phyloP scores from a whole-genome alignment of 169 alveolate genomes.

The Toxoplasma gondii region DNA sequence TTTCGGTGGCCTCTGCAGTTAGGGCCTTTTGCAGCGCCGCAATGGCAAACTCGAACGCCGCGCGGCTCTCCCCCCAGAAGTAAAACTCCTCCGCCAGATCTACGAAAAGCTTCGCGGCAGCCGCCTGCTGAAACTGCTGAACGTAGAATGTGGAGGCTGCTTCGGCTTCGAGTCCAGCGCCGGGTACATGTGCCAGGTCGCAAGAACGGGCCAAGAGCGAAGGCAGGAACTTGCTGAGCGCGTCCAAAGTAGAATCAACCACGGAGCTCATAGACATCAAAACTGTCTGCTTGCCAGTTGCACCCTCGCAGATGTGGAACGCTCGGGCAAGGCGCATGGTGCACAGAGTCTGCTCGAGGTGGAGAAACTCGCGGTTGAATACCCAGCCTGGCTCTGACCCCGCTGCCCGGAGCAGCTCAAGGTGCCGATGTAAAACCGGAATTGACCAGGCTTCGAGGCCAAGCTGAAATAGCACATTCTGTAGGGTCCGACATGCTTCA shows the following conservation, averaged over 20 bases:
- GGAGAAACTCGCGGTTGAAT: background rate
- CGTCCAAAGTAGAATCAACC: background rate
- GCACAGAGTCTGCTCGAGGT: background rate
- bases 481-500: background rate
- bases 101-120: background rate
- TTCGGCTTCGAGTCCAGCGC: background rate
- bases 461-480: background rate
- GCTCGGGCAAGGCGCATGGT: slow-evolving; percentile 21
- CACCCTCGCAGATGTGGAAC: background rate
- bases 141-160: background rate
- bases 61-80: background rate
- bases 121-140: slow-evolving; percentile 4
- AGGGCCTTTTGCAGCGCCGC: background rate
- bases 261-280: background rate
- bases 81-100: slow-evolving; percentile 28
- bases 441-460: slow-evolving; percentile 19
- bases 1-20: background rate
- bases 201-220: background rate
- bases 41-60: background rate
- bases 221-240: background rate
- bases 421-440: background rate
- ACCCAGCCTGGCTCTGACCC: background rate
- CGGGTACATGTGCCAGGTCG: background rate
- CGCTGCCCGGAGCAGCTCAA: background rate
- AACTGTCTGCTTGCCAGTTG: background rate